Conservation (phyloP, 83 land plant genomes). For the Picea abies region DNA sequence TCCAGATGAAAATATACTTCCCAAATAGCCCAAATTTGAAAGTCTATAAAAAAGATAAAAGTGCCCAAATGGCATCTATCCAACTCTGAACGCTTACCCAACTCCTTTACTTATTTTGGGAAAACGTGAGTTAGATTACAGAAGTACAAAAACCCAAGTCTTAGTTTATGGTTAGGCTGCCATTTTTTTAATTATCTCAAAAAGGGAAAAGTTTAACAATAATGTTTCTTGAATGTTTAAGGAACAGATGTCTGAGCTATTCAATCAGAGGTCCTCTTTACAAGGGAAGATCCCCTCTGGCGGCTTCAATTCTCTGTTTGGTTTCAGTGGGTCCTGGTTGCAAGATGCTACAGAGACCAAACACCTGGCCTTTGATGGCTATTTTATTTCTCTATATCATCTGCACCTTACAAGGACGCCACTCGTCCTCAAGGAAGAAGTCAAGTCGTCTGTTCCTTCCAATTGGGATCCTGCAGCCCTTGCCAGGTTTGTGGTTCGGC, state of each 20-base stretch:
- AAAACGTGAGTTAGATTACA: neutral
- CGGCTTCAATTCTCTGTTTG: constrained; percentile 56
- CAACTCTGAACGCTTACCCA: no score
- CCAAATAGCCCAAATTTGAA: neutral
- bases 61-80: no score
- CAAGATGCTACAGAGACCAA: constrained; percentile 66
- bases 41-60: no score
- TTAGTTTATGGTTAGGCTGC: no score
- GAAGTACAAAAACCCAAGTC: no score
- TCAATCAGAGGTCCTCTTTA: constrained; percentile 60
- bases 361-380: constrained; percentile 76
- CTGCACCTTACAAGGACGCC: constrained; percentile 60
- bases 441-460: constrained; percentile 67
- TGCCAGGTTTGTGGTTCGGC: constrained; percentile 35
- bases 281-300: constrained; percentile 82
- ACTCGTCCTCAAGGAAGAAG: constrained; percentile 50
- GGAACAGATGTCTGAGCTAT: constrained; percentile 69
- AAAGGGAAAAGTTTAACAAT: no score
- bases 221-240: neutral
- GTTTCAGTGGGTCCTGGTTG: constrained; percentile 59
- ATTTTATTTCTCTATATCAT: constrained; percentile 58
- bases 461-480: constrained; percentile 55
- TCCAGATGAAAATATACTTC: neutral
- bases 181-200: no score
- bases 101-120: neutral